Base-by-base conservation (phyloP, 495 filamentous ascomycete genomes). In the Stereocaulon alpinum region DNA sequence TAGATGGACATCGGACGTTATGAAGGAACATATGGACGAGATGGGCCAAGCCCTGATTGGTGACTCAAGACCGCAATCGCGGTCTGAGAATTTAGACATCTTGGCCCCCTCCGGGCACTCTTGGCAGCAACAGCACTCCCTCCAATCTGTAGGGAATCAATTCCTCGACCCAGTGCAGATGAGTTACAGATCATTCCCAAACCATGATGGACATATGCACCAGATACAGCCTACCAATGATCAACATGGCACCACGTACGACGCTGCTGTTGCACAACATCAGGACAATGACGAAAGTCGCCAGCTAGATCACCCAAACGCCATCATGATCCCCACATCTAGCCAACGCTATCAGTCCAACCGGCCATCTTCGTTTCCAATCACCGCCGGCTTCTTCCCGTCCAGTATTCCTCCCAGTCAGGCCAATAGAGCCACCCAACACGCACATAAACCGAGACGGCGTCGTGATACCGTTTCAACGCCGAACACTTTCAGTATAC, bases 291-390 rank as follows among this genome's bases (percentile, higher is more conserved):
- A 37, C n/a, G 11, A 22, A 10, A 40, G 43, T 29, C 30, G 44
- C n/a, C 17, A 34, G 24, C 44, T 58, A n/a, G 42, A 58, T 30
- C 56, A 58, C 34, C 44, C 56, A 11, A n/a, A 40, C 17, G 57
- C 57, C 14, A 44, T 51, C 9, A 59, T 18, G 37, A 43, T 59
- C 20, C 27, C 29, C 15, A 15, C 17, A 15, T 18, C 57, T 34
- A 44, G 40, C 20, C 34, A 50, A 44, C 47, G 34, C 15, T 59
- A 53, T 37, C 29, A 37, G 5, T 42, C 57, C 4, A 3, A 29
- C 24, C 37, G 10, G 29, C 0, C 57, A 10, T 59, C 57, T 15
- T 59, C 57, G 22, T 59, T 53, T 44, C 57, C 57, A 15, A 34
- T 45, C 29, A 51, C 57, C 14, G 40, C 48, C 11, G 57, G 40